phyloP scores from a whole-genome alignment of 75 land plant genomes.

The Sequoia sempervirens region DNA sequence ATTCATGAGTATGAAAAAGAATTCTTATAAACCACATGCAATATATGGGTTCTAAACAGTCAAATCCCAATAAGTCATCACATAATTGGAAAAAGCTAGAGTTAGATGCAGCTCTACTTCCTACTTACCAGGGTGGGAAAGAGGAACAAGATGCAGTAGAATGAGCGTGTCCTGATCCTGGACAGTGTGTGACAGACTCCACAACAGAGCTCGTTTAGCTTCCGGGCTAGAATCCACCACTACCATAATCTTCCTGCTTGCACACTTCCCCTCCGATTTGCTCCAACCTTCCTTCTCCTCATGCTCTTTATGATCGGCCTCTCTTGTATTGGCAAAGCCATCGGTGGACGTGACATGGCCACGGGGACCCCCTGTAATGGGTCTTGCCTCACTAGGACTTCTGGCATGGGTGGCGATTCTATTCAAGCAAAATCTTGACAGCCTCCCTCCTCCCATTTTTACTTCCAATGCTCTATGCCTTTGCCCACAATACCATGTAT shows the following conservation, averaged over 20 bases:
- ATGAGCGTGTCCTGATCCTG: conserved; percentile 36
- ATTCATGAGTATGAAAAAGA: no score
- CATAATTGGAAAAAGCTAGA: not conserved
- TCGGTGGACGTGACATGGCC: conserved; percentile 2
- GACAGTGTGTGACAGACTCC: conserved; percentile 61
- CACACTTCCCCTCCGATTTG: conserved; percentile 9
- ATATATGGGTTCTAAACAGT: no score
- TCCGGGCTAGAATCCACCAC: conserved; percentile 50
- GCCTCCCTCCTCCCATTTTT: not conserved
- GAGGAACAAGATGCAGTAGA: conserved; percentile 34
- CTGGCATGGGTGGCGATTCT: conserved; percentile 8
- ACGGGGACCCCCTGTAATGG: conserved; percentile 19
- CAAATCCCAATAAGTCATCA: no score
- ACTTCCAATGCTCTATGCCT: not conserved
- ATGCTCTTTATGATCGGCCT: conserved; percentile 8
- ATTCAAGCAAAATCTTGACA: conserved; percentile 21
- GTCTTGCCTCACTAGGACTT: conserved; percentile 15
- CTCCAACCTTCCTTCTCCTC: conserved; percentile 9
- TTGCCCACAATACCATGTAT: not conserved
- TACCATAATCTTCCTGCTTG: conserved; percentile 39
- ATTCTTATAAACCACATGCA: no score
- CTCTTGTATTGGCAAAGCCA: conserved; percentile 1
- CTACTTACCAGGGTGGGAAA: conserved; percentile 15
- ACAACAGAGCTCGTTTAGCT: conserved; percentile 46
- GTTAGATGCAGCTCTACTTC: no score